Percentiles rank a stretch among this genome's conserved stretches.
Evolutionary conservation across 441 rosid genomes (phyloP).

Genomic region (Metrosideros polymorpha): DNA sequence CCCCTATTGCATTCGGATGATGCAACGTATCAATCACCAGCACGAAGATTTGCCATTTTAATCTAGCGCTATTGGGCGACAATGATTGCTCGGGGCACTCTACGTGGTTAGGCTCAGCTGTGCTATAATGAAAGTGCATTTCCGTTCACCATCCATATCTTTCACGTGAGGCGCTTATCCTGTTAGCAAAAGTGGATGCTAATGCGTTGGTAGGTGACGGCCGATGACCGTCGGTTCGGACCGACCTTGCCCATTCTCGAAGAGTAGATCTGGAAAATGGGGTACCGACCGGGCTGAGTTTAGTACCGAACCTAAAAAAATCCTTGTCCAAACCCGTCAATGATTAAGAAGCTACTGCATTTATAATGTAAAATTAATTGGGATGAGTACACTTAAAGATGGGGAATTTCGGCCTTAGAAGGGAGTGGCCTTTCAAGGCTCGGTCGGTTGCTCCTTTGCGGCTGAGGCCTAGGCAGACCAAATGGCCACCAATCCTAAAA

Average conservation of each 20-base stretch:
- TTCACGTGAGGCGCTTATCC: background rate
- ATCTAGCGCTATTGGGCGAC: background rate
- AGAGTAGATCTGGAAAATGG: background rate
- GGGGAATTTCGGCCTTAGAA: background rate
- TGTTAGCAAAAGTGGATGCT: background rate
- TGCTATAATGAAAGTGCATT: background rate
- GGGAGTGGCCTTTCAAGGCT: background rate
- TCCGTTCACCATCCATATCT: background rate
- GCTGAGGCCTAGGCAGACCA: background rate
- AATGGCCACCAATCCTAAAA: fast-evolving
- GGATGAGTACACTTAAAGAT: too few relatives aligned
- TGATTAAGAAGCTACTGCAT: background rate
- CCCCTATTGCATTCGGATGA: background rate
- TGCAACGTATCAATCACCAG: too few relatives aligned
- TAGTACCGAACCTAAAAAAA: background rate
- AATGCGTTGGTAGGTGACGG: background rate
- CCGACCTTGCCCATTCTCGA: background rate
- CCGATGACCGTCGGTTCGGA: background rate
- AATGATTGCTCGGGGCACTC: background rate
- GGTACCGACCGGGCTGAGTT: background rate
- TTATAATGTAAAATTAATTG: background rate
- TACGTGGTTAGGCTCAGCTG: background rate
- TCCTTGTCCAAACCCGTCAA: background rate
- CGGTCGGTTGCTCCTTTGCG: background rate
- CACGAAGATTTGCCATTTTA: background rate